These are phyloP conservation scores for Pseudonectria foliicola DNA, from an alignment of 2,329 filamentous ascomycete species.

Conservation along the genomic window DNA sequence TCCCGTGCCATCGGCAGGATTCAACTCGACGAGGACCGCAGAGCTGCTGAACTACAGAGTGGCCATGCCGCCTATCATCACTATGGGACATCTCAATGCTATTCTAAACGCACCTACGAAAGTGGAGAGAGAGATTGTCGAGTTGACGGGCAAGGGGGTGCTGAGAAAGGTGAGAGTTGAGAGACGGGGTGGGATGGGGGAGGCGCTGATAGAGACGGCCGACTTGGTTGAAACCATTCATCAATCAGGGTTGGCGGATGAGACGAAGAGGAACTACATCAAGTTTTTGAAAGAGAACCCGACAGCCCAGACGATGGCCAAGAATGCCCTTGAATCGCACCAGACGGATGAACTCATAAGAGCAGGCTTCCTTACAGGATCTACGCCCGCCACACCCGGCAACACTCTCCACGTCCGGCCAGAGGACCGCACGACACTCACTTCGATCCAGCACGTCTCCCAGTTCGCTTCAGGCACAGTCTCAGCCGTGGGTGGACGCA, in stretches of 20 bases:
- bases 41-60: slow-evolving; percentile 56
- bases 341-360: slow-evolving; percentile 54
- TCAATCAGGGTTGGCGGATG: slow-evolving; percentile 30
- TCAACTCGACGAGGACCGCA: slow-evolving; percentile 56
- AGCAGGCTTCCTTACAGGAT: slow-evolving; percentile 59
- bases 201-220: slow-evolving; percentile 53
- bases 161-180: slow-evolving; percentile 59
- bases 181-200: slow-evolving; percentile 52
- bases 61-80: slow-evolving; percentile 56
- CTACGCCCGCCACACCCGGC: slow-evolving; percentile 22
- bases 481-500: slow-evolving; percentile 61
- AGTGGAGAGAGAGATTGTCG: slow-evolving; percentile 60
- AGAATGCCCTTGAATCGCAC: slow-evolving; percentile 29
- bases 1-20: slow-evolving; percentile 53
- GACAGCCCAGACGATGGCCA: slow-evolving; percentile 27
- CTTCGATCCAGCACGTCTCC: slow-evolving; percentile 56
- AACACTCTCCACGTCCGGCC: slow-evolving; percentile 40
- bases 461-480: slow-evolving; percentile 61
- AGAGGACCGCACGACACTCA: slow-evolving; percentile 47
- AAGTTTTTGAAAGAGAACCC: slow-evolving; percentile 44
- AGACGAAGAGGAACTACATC: slow-evolving; percentile 44
- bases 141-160: slow-evolving; percentile 49
- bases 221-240: slow-evolving; percentile 47
- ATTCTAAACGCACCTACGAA: slow-evolving; percentile 55
- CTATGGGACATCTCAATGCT: slow-evolving; percentile 58